Evolutionary conservation across 2,329 filamentous ascomycete species (phyloP).

Genomic region (Blastomyces percursus): DNA sequence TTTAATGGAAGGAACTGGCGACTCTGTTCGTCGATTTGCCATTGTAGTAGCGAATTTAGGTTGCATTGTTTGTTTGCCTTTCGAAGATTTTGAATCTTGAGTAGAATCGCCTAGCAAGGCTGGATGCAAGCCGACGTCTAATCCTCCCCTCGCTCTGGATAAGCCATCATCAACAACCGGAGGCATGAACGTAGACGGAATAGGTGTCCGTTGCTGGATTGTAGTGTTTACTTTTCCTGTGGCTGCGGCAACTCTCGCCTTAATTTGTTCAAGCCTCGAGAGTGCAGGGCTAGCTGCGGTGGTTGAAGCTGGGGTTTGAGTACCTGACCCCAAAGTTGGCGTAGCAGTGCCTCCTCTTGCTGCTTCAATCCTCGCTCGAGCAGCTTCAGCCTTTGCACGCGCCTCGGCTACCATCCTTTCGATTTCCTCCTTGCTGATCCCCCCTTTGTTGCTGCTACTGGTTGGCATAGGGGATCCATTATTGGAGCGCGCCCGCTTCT

Average conservation of each 20-base stretch:
- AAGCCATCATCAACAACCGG: conserved; percentile 40
- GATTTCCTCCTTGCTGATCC: conserved; percentile 34
- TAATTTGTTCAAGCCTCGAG: conserved; percentile 66
- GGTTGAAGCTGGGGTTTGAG: conserved; percentile 24
- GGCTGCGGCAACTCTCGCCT: conserved; percentile 67
- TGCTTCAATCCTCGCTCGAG: conserved; percentile 37
- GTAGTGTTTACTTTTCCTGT: conserved; percentile 42
- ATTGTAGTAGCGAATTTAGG: conserved; percentile 46
- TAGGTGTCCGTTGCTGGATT: conserved; percentile 37
- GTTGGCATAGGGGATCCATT: conserved; percentile 38
- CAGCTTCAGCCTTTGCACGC: conserved; percentile 38
- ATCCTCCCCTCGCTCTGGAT: conserved; percentile 49
- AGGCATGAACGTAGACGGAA: conserved; percentile 26
- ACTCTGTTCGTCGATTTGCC: conserved; percentile 44
- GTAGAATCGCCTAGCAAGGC: conserved; percentile 49
- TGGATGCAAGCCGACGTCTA: conserved; percentile 68
- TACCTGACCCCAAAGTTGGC: conserved; percentile 24
- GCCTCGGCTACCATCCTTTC: conserved; percentile 40
- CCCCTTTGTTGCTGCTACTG: conserved; percentile 24
- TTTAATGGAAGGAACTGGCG: conserved; percentile 25
- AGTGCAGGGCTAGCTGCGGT: conserved; percentile 32
- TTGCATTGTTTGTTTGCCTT: conserved; percentile 35
- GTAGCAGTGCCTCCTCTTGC: conserved; percentile 22
- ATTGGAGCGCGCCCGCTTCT: conserved; percentile 41
- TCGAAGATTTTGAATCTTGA: conserved; percentile 35